Percentiles rank a stretch among this genome's conserved stretches.
Conservation (phyloP, 225 moss, liverwort and hornwort species). For the Rhytidiadelphus loreus region DNA sequence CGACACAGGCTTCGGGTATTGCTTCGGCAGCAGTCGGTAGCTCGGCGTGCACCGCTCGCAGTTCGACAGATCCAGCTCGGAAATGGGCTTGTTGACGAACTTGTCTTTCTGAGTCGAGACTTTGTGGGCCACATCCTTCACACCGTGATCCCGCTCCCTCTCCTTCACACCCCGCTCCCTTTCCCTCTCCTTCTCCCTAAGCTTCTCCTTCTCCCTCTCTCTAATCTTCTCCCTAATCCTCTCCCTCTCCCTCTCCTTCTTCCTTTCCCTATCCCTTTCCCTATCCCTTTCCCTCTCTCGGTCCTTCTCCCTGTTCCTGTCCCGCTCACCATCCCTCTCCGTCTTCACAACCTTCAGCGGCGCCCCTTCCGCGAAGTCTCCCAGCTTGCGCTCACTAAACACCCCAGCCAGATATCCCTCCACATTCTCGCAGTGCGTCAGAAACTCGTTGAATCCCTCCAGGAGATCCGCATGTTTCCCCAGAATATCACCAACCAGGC, state of each 20-base stretch:
- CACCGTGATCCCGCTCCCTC: slow-evolving; percentile 15
- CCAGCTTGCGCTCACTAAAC: slow-evolving; percentile 57
- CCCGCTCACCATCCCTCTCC: slow-evolving; percentile 77
- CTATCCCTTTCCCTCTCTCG: slow-evolving; percentile 33
- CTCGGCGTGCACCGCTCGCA: slow-evolving; percentile 91
- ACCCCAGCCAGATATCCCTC: slow-evolving; percentile 81
- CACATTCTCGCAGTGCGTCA: slow-evolving; percentile 75
- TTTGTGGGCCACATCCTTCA: slow-evolving; percentile 57
- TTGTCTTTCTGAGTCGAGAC: slow-evolving; percentile 64
- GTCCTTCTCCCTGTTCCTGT: slow-evolving; percentile 47
- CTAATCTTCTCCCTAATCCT: slow-evolving; percentile 3
- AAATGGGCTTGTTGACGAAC: slow-evolving; percentile 75
- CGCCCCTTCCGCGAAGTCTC: slow-evolving; percentile 57
- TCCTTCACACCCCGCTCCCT: slow-evolving; percentile 22
- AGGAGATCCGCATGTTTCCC: slow-evolving; percentile 93
- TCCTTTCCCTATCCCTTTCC: slow-evolving; percentile 1
- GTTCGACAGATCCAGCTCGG: slow-evolving; percentile 91
- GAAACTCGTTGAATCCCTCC: slow-evolving; percentile 95
- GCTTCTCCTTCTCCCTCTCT: not conserved
- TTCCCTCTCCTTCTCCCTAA: slow-evolving; percentile 28
- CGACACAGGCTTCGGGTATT: slow-evolving; percentile 66
- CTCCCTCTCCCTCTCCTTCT: not conserved
- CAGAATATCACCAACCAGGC: slow-evolving; percentile 76
- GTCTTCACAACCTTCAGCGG: slow-evolving; percentile 54
- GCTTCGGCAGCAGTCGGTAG: slow-evolving; percentile 83